These are phyloP conservation scores for Phylloporus arenicola DNA, from an alignment of 768 basidiomycete genomes.

Conservation along the genomic window DNA sequence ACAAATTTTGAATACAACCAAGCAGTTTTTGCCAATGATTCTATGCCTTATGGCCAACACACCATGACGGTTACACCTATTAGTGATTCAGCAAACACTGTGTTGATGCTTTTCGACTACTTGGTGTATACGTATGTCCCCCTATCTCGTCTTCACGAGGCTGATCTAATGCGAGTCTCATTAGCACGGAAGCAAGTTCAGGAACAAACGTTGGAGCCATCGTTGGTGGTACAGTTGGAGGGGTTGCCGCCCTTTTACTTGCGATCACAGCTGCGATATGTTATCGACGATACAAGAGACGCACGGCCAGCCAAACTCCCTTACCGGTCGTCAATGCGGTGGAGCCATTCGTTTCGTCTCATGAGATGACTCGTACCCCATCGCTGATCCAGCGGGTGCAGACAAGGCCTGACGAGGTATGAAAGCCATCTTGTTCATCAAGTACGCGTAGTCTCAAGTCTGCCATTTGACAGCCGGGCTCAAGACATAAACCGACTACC, in stretches of 20 bases:
- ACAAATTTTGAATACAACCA: conserved; percentile 14
- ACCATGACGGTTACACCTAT: conserved; percentile 6
- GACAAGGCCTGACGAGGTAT: not conserved
- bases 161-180: not conserved
- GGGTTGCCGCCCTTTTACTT: not conserved
- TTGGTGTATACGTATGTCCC: conserved; percentile 11
- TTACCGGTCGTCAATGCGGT: not conserved
- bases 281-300: conserved; percentile 1
- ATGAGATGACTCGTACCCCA: not conserved
- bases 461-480: not conserved
- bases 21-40: conserved; percentile 7
- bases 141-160: not conserved
- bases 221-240: conserved; percentile 6
- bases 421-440: not conserved
- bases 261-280: conserved; percentile 1
- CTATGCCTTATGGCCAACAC: conserved; percentile 4
- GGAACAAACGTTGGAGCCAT: not conserved
- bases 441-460: not conserved
- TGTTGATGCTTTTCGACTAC: conserved; percentile 18
- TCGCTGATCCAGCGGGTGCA: not conserved
- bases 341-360: conserved; percentile 3
- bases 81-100: not conserved
- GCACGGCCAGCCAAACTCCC: not conserved
- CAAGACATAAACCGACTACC: not conserved
- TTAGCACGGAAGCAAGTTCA: not conserved